These are phyloP conservation scores for Mariannaea elegans DNA, from an alignment of 2,329 filamentous ascomycete genomes.

Conservation along the genomic window DNA sequence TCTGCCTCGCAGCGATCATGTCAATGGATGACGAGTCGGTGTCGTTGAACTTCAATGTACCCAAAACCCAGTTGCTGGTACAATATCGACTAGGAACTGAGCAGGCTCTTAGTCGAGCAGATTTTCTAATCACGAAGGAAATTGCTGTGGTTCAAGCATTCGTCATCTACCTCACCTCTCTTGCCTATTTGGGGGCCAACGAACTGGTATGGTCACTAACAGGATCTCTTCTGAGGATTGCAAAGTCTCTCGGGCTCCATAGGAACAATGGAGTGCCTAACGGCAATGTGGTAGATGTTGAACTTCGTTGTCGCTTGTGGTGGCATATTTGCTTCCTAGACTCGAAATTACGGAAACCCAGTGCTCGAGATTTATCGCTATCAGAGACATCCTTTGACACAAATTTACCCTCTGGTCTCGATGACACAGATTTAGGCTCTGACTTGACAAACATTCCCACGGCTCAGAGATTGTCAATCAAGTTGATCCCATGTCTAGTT, in stretches of 20 bases:
- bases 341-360: constrained; percentile 22
- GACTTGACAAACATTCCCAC: not conserved
- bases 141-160: constrained; percentile 38
- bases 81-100: constrained; percentile 36
- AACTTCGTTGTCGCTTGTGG: constrained; percentile 38
- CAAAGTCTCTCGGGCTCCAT: constrained; percentile 34
- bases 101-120: constrained; percentile 34
- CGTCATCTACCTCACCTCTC: constrained; percentile 37
- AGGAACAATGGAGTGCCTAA: not conserved
- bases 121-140: constrained; percentile 35
- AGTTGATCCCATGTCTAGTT: constrained; percentile 32
- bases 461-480: constrained; percentile 8
- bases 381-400: constrained; percentile 48
- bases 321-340: constrained; percentile 44
- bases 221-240: constrained; percentile 37
- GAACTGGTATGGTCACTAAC: constrained; percentile 38
- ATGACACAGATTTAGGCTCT: constrained; percentile 42
- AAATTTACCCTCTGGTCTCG: constrained; percentile 52
- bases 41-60: constrained; percentile 23
- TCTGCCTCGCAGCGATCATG: constrained; percentile 39
- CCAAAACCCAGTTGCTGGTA: constrained; percentile 28
- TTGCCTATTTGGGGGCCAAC: constrained; percentile 29
- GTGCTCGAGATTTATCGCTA: constrained; percentile 30
- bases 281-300: constrained; percentile 18
- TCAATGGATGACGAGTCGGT: constrained; percentile 37